Base-by-base conservation (phyloP, 805 yeast genomes). In the Torulaspora quercuum region DNA sequence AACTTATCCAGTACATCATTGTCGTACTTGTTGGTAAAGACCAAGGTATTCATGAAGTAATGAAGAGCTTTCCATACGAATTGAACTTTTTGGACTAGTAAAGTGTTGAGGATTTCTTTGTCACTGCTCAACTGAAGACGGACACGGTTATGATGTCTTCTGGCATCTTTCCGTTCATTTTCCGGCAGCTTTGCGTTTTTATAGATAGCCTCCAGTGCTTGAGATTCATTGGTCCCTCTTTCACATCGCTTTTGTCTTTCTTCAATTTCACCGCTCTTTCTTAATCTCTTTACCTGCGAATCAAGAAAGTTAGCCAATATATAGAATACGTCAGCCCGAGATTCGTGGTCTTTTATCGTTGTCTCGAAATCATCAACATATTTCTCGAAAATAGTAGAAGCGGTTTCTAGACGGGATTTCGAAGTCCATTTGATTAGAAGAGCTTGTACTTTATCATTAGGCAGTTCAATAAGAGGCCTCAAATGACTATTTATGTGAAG, bases 231-330 rank as follows among this genome's bases (percentile, higher is more conserved):
- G 11, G 58, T 58, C 40, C 73, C 76, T 7, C 57, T 61, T 2
- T 49, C 43, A n/a, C 72, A 64, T 23, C 76, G 57, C 12, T 52
- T 59, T 13, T 66, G 64, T 5, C 67, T 49, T 20, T 65, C 69
- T 8, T 51, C 45, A 1, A 81, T 65, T 10, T 73, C 73, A 3
- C 69, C 72, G 26, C 62, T 67, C 12, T 70, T 53, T 2, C 63
- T 59, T 4, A 68, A 53, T 4, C 73, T 68, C 43, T 72, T 70
- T 18, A 73, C 59, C 49, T 84, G 89, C 5, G 65, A 60, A 48
- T 82, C 82, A 54, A 95, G 83, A 52, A 88, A 88, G 19, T 69
- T 65, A 0, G 89, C 97, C 48, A 82, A 70, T 2, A 69, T 65
- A 42, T 75, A 80, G 51, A 58, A 81, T 5, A 79, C 70, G 22